Percentiles rank a stretch among this genome's conserved stretches.
phyloP scores from a whole-genome alignment of 805 yeast species.

The Wickerhamiella vanderwaltii region DNA sequence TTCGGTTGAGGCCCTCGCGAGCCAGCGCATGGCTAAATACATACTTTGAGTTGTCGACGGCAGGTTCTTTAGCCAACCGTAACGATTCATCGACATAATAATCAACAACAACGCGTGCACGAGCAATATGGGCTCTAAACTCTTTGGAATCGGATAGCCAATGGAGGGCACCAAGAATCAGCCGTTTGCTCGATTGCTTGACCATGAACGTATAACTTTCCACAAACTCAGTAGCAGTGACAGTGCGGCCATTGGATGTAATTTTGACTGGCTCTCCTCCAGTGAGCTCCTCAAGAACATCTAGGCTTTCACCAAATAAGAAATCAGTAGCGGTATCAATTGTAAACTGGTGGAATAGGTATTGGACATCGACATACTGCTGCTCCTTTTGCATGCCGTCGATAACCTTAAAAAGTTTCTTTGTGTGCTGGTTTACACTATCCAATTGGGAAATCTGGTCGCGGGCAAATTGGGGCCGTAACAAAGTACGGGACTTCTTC shows the following conservation, averaged over 20 bases:
- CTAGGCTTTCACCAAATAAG: constrained; percentile 23
- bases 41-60: constrained; percentile 27
- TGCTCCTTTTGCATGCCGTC: constrained; percentile 17
- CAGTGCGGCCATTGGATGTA: constrained; percentile 11
- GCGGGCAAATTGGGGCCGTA: constrained; percentile 28
- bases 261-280: constrained; percentile 5
- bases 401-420: constrained; percentile 11
- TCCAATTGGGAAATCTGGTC: constrained; percentile 26
- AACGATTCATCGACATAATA: constrained; percentile 22
- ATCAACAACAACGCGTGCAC: constrained; percentile 27
- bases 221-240: constrained; percentile 20
- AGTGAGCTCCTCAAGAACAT: constrained; percentile 15
- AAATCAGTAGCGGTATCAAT: constrained; percentile 25
- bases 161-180: constrained; percentile 18
- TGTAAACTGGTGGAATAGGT: constrained; percentile 20
- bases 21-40: constrained; percentile 35
- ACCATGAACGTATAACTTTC: constrained; percentile 20
- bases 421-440: constrained; percentile 17
- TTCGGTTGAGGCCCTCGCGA: constrained; percentile 34
- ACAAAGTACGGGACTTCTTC: constrained; percentile 27
- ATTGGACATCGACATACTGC: constrained; percentile 23
- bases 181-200: constrained; percentile 17
- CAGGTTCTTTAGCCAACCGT: constrained; percentile 19
- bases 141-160: constrained; percentile 20
- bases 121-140: constrained; percentile 28